Evolutionary conservation across 805 yeast genomes (phyloP), one percentile per base, ranked within the genome.

Genomic region (Cyberlindnera euphorbiiphila): DNA sequence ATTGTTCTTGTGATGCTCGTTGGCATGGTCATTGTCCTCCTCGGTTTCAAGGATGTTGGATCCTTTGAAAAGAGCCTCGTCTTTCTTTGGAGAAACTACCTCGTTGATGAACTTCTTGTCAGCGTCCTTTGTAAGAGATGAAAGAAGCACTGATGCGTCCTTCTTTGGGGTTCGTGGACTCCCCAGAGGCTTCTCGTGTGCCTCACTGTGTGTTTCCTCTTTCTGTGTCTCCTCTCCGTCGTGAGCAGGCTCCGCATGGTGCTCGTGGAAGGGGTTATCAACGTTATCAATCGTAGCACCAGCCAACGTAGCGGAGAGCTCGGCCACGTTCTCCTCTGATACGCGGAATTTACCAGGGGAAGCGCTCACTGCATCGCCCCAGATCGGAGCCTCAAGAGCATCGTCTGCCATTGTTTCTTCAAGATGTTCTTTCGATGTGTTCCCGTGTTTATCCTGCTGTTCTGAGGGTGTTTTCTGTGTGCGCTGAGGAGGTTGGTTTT

Each of bases 331-430:
- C 23, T 25, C 32, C 34, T 19, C 33, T 18, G 34, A 26, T 11
- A 32, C 19, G 6, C 29, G n/a, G 34, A 44, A 44, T 11, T 33
- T 29, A 15, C 4, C 39, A 2, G 65, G 60, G 25, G 56, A 58
- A 2, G 74, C 59, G 11, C 72, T 56, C 11, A 73, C 56, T 20
- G 41, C 73, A 47, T 78, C 85, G 40, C 72, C 83, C 85, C 85
- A 79, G 41, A 70, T 74, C 2, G 78, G 71, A 5, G 75, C 72
- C 9, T 74, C 69, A 20, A 75, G 61, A 37, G 71, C 75, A 19
- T 74, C 78, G 50, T 43, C 45, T 3, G 43, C 25, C 51, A 47
- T 46, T 25, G 20, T 15, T 14, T n/a, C n/a, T n/a, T n/a, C n/a
- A n/a, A n/a, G n/a, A n/a, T n/a, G n/a, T n/a, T n/a, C n/a, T n/a